Evolutionary conservation across 495 filamentous ascomycete genomes (phyloP).

Genomic region (Apodospora peruviana): DNA sequence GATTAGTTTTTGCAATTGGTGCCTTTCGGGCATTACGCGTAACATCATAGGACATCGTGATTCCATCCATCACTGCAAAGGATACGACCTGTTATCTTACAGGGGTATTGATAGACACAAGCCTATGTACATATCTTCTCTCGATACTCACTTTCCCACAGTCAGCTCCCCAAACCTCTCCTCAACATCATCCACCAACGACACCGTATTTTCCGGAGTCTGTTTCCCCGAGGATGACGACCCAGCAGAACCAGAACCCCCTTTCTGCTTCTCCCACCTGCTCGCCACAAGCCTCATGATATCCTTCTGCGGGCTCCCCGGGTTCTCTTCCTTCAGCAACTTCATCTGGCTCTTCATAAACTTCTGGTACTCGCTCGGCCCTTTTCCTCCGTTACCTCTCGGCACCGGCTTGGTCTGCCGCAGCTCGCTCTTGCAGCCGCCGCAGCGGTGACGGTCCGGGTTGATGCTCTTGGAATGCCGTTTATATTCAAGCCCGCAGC

Average conservation of each 20-base stretch:
- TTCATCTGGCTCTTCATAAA: constrained; percentile 64
- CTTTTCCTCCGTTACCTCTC: constrained; percentile 29
- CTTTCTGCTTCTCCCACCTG: constrained; percentile 33
- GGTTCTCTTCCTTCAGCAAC: constrained; percentile 48
- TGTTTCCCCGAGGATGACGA: background rate
- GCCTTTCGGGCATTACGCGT: too few relatives aligned
- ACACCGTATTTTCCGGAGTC: background rate
- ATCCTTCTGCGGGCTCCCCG: constrained; percentile 51
- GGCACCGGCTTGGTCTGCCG: constrained; percentile 77
- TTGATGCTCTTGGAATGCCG: constrained; percentile 83
- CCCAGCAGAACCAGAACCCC: background rate
- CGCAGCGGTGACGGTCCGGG: constrained; percentile 58
- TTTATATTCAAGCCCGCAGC: constrained; percentile 62
- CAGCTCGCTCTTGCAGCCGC: constrained; percentile 59
- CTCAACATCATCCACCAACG: constrained; percentile 1
- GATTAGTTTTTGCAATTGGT: too few relatives aligned
- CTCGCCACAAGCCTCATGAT: constrained; percentile 56
- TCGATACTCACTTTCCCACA: background rate
- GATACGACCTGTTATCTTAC: too few relatives aligned
- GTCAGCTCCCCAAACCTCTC: background rate
- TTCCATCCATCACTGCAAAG: too few relatives aligned
- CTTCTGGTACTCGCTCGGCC: constrained; percentile 53
- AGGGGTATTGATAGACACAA: too few relatives aligned
- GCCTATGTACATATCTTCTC: too few relatives aligned
- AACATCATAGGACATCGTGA: too few relatives aligned